phyloP scores from a whole-genome alignment of 768 basidiomycete species.

The Boletus insuetus region DNA sequence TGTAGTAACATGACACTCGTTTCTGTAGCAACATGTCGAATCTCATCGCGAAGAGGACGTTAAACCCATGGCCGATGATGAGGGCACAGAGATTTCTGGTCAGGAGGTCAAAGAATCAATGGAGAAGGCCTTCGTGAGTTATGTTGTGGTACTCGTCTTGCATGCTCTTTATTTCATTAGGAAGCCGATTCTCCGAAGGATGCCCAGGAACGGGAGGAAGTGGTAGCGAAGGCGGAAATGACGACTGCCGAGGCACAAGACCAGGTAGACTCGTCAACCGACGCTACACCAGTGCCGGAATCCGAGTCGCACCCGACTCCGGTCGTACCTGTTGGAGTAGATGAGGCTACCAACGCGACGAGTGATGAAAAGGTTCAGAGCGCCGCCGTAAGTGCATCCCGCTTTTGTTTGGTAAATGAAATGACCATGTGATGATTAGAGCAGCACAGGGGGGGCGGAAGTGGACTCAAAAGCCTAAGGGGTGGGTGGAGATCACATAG shows the following conservation, averaged over 20 bases:
- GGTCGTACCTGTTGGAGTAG: neutral
- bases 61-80: slow-evolving; percentile 27
- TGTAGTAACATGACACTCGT: neutral
- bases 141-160: neutral
- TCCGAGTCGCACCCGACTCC: slow-evolving; percentile 1
- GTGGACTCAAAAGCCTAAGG: slow-evolving; percentile 8
- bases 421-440: slow-evolving; percentile 7
- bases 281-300: neutral
- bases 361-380: slow-evolving; percentile 4
- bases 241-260: neutral
- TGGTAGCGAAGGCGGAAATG: slow-evolving; percentile 5
- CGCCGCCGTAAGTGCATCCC: slow-evolving; percentile 15
- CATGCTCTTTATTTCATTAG: slow-evolving; percentile 16
- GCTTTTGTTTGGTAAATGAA: neutral
- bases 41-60: slow-evolving; percentile 3
- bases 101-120: slow-evolving; percentile 33
- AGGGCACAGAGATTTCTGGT: slow-evolving; percentile 27
- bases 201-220: slow-evolving; percentile 28
- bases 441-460: neutral
- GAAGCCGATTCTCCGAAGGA: slow-evolving; percentile 32
- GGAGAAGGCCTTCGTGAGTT: slow-evolving; percentile 25
- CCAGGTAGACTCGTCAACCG: neutral
- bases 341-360: slow-evolving; percentile 2
- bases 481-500: neutral
- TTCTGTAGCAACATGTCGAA: slow-evolving; percentile 18